Evolutionary conservation across 2,329 filamentous ascomycete species (phyloP), one percentile per base, ranked within the genome.

Genomic region (Arthroderma uncinatum): DNA sequence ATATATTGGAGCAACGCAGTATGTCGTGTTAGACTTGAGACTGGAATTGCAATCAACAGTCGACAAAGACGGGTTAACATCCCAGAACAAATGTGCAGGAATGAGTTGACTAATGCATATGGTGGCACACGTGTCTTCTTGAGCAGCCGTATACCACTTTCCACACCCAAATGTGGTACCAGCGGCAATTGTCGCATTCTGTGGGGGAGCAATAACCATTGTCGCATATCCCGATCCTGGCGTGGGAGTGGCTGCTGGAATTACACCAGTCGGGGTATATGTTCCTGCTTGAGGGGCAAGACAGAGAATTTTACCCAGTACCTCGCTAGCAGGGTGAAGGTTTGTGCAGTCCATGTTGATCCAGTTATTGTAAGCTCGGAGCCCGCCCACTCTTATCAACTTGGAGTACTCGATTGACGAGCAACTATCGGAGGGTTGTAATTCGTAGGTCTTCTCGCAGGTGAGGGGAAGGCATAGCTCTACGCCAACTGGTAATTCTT

Each of bases 31-130:
- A n/a, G n/a, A n/a, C n/a, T n/a, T n/a, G n/a, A n/a, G n/a, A n/a
- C n/a, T n/a, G n/a, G 19, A 47, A 21, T 53, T 55, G 42, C 64
- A 66, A 21, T 53, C 54, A 3, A 10, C 23, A 0, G 7, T 2
- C 5, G 37, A 33, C 2, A 65, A 54, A 9, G 63, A 65, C 9
- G 62, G 64, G 44, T 65, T 66, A 1, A 58, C 60, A 0, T 47
- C 53, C 12, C 58, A 10, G 50, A 65, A 66, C 1, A 65, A 42
- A 7, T 19, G 28, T 12, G 28, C 2, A 58, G 42, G n/a, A 64
- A 60, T 1, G 21, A 14, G 48, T 37, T 60, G 54, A 5, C 60
- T 40, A 53, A n/a, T n/a, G n/a, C 63, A 66, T n/a, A 66, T 63
- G 12, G 28, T 30, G 0, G 58, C 55, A 57, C 64, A 66, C 7